Evolutionary conservation across 352 stramenopile genomes (phyloP), one percentile per base, ranked within the genome.

Genomic region (Phytophthora macrochlamydospora): DNA sequence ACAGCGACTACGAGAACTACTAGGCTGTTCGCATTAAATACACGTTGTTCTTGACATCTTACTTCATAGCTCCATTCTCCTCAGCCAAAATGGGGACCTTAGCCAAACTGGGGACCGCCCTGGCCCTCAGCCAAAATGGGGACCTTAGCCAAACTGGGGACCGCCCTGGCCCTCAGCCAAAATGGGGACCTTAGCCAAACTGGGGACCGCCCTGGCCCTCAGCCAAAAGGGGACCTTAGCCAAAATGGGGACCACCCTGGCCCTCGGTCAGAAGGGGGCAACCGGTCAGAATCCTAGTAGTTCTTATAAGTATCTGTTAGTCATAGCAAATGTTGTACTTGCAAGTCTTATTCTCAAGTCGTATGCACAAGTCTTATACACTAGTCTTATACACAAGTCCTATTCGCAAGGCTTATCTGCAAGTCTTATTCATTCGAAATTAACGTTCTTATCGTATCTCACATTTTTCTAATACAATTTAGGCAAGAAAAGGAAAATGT

Each of bases 1-100:
- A 57, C n/a, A 48, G 35, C 8, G 35, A 48, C 51, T 57, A 49
- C 35, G 51, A 46, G 49, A 44, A 56, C 50, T 35, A 28, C 9
- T 40, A 11, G 9, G 35, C 35, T 40, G 9, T 11, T 11, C 6
- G 12, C 12, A 14, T 14, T n/a, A n/a, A n/a, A 28, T 14, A 29
- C n/a, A 28, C 18, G 42, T 28, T 48, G 42, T 48, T 24, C 18
- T 24, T 24, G 18, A 24, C 18, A 24, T 24, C 18, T 24, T 24
- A 24, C 18, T 24, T 24, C 18, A 24, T 24, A 24, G 18, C 18
- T 24, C 18, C 18, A 24, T 24, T 24, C 18, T 24, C 18, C 18
- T 24, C 18, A 40, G 35, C 18, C 18, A 24, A 24, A 24, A 24
- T 24, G 18, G 18, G 18, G 18, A 24, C 18, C 18, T 24, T 24